These are phyloP conservation scores for Phycomyces nitens DNA, from an alignment of 192 early-diverging fungal genomes.

Conservation along the genomic window DNA sequence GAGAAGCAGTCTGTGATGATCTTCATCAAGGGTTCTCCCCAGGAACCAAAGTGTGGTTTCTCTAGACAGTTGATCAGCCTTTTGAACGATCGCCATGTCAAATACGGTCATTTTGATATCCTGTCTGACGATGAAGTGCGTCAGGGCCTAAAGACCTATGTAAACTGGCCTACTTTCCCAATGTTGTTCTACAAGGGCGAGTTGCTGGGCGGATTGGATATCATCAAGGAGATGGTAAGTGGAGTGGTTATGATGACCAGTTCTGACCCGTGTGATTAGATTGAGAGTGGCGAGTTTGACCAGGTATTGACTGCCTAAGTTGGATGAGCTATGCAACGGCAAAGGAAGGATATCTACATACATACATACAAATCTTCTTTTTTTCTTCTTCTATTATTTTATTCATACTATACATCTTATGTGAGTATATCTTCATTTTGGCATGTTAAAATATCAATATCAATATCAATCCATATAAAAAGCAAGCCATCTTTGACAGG, in stretches of 20 bases:
- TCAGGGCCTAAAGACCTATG: constrained; percentile 83
- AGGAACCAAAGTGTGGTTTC: constrained; percentile 91
- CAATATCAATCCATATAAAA: neutral
- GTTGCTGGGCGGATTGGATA: constrained; percentile 90
- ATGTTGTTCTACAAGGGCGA: constrained; percentile 93
- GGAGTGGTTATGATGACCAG: neutral
- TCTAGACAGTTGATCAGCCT: constrained; percentile 77
- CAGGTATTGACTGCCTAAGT: constrained; percentile 53
- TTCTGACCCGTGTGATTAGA: constrained; percentile 4
- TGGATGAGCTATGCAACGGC: neutral
- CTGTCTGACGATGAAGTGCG: constrained; percentile 89
- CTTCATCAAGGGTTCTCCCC: constrained; percentile 96
- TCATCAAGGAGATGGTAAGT: constrained; percentile 85
- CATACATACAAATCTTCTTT: neutral
- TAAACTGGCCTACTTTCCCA: constrained; percentile 95
- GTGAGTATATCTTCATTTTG: neutral
- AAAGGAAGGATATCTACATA: neutral
- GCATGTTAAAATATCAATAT: too few species aligned
- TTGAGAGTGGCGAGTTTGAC: constrained; percentile 64
- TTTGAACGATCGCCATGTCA: constrained; percentile 67
- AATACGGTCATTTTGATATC: constrained; percentile 91
- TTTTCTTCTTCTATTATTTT: neutral
- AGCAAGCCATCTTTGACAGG: too few species aligned
- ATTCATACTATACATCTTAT: neutral
- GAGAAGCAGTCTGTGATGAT: constrained; percentile 79